Base-by-base conservation (phyloP, 768 basidiomycete species). In the Holtermannia corniformis region DNA sequence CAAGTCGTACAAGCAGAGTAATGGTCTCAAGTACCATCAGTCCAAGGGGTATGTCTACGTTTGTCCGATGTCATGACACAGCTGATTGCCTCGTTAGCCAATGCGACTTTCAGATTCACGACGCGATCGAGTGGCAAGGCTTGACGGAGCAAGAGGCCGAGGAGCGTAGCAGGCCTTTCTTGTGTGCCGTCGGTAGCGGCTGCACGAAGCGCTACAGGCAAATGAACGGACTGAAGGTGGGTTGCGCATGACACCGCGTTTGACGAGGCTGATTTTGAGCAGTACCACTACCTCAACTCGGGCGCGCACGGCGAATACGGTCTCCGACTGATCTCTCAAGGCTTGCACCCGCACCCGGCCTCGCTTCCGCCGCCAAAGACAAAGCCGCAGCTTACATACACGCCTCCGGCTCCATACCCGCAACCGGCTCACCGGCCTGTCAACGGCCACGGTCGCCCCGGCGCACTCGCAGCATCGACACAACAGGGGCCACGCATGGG, bases 1-100 rank as follows among this genome's bases (percentile, higher is more conserved):
- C 76, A 96, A 96, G 78, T 81, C 81, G 48, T 95, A 93, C 77
- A 93, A 93, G 77, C 90, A 93, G 73, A 87, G 87, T 41, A 95
- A 95, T 61, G 83, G 91, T 11, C 77, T 96, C 64, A 93, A 95
- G 76, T 68, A 68, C 47, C 66, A 68, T 52, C 63, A 60, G 43
- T 57, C 59, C 42, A 68, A 63, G 52, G 66, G 65, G 61, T 67
- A 41, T 61, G 65, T 58, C 7, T 25, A 14, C 12, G 7, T 44
- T 22, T 12, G 4, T 20, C 10, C 21, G 3, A 43, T n/a, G 27
- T 24, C 26, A 3, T 22, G 21, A 23, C n/a, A 55, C 7, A 20
- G 44, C 54, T 51, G 44, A 47, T 32, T 1, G n/a, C n/a, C n/a
- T n/a, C n/a, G 19, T 16, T 42, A 67, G 91, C 7, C 84, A 83